Conservation (phyloP, 306 rosid genomes). For the Cicer judaicum region DNA sequence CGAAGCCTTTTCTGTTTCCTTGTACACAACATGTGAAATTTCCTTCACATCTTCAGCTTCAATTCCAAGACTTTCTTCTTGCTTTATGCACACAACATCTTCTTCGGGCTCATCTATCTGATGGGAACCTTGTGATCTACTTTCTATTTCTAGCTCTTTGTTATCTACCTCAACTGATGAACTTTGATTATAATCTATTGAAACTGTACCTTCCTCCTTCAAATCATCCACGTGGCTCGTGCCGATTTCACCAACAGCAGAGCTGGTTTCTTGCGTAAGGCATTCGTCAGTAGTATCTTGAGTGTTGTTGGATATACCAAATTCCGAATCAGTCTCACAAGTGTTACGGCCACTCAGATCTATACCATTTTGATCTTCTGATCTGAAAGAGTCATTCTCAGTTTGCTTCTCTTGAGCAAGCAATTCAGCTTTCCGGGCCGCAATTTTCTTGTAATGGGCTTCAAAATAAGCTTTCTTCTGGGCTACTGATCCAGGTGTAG, state of each 20-base stretch:
- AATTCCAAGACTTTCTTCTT: slow-evolving; percentile 46
- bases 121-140: slow-evolving; percentile 44
- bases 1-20: slow-evolving; percentile 51
- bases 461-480: slow-evolving; percentile 94
- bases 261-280: slow-evolving; percentile 39
- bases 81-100: slow-evolving; percentile 48
- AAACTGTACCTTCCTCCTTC: slow-evolving; percentile 51
- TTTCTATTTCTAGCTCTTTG: slow-evolving; percentile 51
- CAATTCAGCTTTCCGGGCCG: slow-evolving; percentile 84
- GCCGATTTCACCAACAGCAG: slow-evolving; percentile 48
- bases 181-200: slow-evolving; percentile 43
- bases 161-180: slow-evolving; percentile 50
- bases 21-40: slow-evolving; percentile 48
- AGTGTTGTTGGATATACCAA: slow-evolving; percentile 44
- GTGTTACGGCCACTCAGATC: slow-evolving; percentile 50
- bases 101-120: slow-evolving; percentile 51
- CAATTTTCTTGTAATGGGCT: slow-evolving; percentile 94
- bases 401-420: slow-evolving; percentile 66
- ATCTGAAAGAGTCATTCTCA: slow-evolving; percentile 49
- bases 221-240: slow-evolving; percentile 41
- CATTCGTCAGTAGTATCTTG: slow-evolving; percentile 41
- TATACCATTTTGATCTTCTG: slow-evolving; percentile 52
- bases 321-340: slow-evolving; percentile 45
- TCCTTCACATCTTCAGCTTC: slow-evolving; percentile 56
- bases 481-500: slow-evolving; percentile 97